A percentile compares a stretch with the other conserved stretches of the same genome.
phyloP scores from a whole-genome alignment of 164 flowering plant species.

The Akebia trifoliata region DNA sequence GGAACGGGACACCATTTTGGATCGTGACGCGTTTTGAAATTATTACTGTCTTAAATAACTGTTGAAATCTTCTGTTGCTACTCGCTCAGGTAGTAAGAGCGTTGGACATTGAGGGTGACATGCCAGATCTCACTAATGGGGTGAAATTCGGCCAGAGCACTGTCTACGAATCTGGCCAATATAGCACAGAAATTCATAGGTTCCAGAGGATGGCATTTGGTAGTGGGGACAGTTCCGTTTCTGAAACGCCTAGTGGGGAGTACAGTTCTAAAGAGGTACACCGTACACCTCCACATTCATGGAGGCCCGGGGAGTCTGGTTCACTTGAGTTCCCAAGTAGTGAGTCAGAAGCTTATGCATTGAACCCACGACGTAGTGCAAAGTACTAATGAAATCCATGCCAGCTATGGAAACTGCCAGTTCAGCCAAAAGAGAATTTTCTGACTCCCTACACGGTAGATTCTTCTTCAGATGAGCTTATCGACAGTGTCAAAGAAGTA shows the following conservation, averaged over 20 bases:
- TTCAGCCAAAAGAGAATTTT: too few relatives aligned
- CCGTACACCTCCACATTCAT: too few relatives aligned
- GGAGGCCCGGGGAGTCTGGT: neutral
- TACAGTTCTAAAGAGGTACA: conserved; percentile 3
- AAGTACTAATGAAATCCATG: too few relatives aligned
- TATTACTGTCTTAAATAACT: too few relatives aligned
- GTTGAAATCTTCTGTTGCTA: too few relatives aligned
- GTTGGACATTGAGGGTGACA: conserved; percentile 37
- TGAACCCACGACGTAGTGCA: conserved; percentile 7
- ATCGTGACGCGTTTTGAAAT: too few relatives aligned
- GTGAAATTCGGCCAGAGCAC: conserved; percentile 55
- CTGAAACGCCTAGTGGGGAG: conserved; percentile 12
- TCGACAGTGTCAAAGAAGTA: too few relatives aligned
- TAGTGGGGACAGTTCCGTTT: conserved; percentile 28
- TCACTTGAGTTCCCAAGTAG: conserved; percentile 20
- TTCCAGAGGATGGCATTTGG: conserved; percentile 41
- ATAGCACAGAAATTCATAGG: conserved; percentile 30
- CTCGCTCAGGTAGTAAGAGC: conserved; percentile 46
- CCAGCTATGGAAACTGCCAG: too few relatives aligned
- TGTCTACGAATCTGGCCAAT: conserved; percentile 37
- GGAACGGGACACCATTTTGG: too few relatives aligned
- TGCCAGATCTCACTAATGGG: conserved; percentile 49
- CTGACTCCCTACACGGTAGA: too few relatives aligned
- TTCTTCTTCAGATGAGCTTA: too few relatives aligned
- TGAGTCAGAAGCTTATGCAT: conserved; percentile 30